Base-by-base conservation (phyloP, 257 asterid species). In the Eustoma russellianum region DNA sequence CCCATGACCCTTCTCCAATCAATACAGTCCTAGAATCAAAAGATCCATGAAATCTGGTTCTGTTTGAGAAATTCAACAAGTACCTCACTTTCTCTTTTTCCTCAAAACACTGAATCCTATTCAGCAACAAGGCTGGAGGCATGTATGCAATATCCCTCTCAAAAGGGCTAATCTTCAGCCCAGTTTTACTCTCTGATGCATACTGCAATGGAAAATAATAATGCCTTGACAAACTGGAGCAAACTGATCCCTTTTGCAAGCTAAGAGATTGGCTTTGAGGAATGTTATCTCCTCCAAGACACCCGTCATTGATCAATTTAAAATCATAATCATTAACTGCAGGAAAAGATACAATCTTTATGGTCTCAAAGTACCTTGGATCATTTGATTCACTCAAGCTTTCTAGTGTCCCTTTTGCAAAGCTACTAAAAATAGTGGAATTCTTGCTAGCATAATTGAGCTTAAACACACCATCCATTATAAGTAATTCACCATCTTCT, bases 1-100 rank as follows among this genome's bases (percentile, higher is more conserved):
- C 78, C 95, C 95, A 86, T 11, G 70, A 66, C 34, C 81, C 87
- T 79, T 86, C 93, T 4, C 79, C 89, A n/a, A 80, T 60, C 55
- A 78, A 62, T 5, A 77, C 58, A 0, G 66, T 58, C 24, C 61
- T 60, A 2, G 60, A 52, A 41, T 62, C 59, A 57, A 76, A 53
- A 24, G 41, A 38, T 16, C 13, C 44, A 61, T 38, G 11, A 9
- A 0, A 6, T 33, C 66, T 60, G 41, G 33, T 44, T 1, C 5
- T 1, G 19, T 60, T 57, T 16, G 30, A 64, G 64, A 80, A 82
- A 3, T 33, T 38, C 1, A 75, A 46, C 33, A 48, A 2, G 69
- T 61, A 74, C 64, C 82, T 62, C 8, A 70, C 15, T 74, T 66
- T 81, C 46, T 61, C 53, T 28, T 72, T 70, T 7, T 50, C 56